phyloP scores from a whole-genome alignment of 2,329 filamentous ascomycete genomes.

The Cryphonectria japonica region DNA sequence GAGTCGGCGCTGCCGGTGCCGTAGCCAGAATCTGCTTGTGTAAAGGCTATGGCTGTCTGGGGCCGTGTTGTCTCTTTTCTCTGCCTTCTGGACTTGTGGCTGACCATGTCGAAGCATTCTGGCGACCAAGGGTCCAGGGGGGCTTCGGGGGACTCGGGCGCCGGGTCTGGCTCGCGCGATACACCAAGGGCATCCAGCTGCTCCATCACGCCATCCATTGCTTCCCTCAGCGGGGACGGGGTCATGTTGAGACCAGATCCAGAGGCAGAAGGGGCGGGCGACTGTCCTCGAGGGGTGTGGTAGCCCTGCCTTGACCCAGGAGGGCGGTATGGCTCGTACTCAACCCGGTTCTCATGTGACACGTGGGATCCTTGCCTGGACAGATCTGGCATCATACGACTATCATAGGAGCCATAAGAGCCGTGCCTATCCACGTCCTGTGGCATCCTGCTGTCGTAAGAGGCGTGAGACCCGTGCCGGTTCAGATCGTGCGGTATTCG shows the following conservation, averaged over 20 bases:
- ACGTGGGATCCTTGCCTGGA: constrained; percentile 45
- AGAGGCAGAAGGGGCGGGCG: constrained; percentile 72
- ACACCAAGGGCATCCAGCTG: constrained; percentile 86
- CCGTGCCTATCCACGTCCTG: constrained; percentile 25
- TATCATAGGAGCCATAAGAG: constrained; percentile 30
- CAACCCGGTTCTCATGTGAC: constrained; percentile 39
- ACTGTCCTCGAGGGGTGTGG: constrained; percentile 61
- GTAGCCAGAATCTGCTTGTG: constrained; percentile 61
- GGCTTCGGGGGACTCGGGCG: constrained; percentile 58
- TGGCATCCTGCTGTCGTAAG: constrained; percentile 24
- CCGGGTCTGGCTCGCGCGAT: constrained; percentile 57
- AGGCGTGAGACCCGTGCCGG: constrained; percentile 30
- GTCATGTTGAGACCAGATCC: constrained; percentile 65
- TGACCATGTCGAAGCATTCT: constrained; percentile 73
- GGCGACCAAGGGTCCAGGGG: constrained; percentile 81
- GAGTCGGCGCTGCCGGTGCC: constrained; percentile 61
- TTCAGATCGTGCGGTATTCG: constrained; percentile 17
- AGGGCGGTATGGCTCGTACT: constrained; percentile 24
- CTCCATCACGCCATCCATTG: constrained; percentile 98
- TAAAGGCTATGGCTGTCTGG: constrained; percentile 75
- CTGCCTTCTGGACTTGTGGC: constrained; percentile 45
- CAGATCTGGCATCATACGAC: constrained; percentile 27
- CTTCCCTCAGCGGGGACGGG: constrained; percentile 87
- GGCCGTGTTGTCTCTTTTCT: constrained; percentile 51
- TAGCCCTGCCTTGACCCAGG: constrained; percentile 44